A percentile compares a stretch with the other conserved stretches of the same genome.
These are phyloP conservation scores for Setaria italica DNA, from an alignment of 202 grass and related monocot genomes.

Conservation along the genomic window DNA sequence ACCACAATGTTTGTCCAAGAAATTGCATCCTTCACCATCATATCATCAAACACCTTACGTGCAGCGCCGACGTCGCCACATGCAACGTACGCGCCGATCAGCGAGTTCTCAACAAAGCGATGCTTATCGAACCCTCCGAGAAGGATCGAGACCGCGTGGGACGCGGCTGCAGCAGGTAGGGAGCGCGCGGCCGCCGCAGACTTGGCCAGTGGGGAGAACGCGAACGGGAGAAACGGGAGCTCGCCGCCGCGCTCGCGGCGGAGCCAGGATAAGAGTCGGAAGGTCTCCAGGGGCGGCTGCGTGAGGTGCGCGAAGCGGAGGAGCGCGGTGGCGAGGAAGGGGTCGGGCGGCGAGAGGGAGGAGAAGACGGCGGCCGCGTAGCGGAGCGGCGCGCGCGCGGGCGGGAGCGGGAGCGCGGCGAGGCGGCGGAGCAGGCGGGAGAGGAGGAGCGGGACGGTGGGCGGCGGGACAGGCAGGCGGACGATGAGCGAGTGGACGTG, in stretches of 20 bases:
- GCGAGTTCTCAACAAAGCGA: constrained; percentile 65
- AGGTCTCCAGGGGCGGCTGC: constrained; percentile 29
- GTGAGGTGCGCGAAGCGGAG: constrained; percentile 57
- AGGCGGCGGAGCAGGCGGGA: constrained; percentile 63
- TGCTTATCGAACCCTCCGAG: constrained; percentile 70
- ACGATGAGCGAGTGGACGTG: constrained; percentile 52
- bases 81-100: constrained; percentile 52
- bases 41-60: constrained; percentile 66
- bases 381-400: constrained; percentile 37
- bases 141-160: constrained; percentile 55
- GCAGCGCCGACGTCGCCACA: constrained; percentile 51
- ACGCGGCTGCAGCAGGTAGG: constrained; percentile 28
- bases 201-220: constrained; percentile 72
- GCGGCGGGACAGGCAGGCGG: constrained; percentile 36
- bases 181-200: constrained; percentile 48
- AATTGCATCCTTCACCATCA: constrained; percentile 58
- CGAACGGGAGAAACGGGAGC: constrained; percentile 64
- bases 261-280: constrained; percentile 66
- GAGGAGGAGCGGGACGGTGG: constrained; percentile 48
- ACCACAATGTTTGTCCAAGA: constrained; percentile 71
- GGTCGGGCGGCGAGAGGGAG: constrained; percentile 51
- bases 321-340: constrained; percentile 64
- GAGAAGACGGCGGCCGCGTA: constrained; percentile 65
- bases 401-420: constrained; percentile 45
- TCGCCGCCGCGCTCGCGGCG: constrained; percentile 35